Percentiles rank a stretch among this genome's conserved stretches.
These are phyloP conservation scores for Populus tomentosa DNA, from an alignment of 441 rosid genomes.

Conservation along the genomic window DNA sequence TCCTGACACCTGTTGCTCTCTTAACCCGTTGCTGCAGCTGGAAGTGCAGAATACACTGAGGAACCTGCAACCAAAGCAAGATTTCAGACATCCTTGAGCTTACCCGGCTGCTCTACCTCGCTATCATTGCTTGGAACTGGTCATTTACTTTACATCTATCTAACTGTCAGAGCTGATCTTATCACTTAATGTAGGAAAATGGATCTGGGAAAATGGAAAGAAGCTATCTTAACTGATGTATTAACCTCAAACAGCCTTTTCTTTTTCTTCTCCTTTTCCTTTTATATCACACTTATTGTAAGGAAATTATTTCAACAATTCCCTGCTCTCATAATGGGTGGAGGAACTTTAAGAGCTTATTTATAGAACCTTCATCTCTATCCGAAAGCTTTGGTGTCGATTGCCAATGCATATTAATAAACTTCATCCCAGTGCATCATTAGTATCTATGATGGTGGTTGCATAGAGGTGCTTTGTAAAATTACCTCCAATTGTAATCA, in stretches of 20 bases:
- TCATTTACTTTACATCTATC: conserved; percentile 26
- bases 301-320: neutral
- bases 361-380: neutral
- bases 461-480: neutral
- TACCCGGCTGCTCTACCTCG: conserved; percentile 62
- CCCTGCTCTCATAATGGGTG: neutral
- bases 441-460: neutral
- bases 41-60: conserved; percentile 49
- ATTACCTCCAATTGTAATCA: neutral
- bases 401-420: neutral
- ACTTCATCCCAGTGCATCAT: neutral
- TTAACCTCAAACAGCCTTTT: neutral
- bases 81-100: conserved; percentile 53
- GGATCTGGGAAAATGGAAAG: neutral
- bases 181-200: neutral
- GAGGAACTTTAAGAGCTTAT: neutral
- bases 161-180: neutral
- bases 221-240: neutral
- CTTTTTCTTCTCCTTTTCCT: neutral
- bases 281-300: neutral
- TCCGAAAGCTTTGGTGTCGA: neutral
- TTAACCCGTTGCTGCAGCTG: conserved; percentile 33
- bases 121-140: conserved; percentile 73
- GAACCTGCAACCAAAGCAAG: conserved; percentile 70
- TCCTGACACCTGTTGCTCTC: neutral